Evolutionary conservation across 108 stramenopile species (phyloP).

Genomic region (Nitzschia sp.): DNA sequence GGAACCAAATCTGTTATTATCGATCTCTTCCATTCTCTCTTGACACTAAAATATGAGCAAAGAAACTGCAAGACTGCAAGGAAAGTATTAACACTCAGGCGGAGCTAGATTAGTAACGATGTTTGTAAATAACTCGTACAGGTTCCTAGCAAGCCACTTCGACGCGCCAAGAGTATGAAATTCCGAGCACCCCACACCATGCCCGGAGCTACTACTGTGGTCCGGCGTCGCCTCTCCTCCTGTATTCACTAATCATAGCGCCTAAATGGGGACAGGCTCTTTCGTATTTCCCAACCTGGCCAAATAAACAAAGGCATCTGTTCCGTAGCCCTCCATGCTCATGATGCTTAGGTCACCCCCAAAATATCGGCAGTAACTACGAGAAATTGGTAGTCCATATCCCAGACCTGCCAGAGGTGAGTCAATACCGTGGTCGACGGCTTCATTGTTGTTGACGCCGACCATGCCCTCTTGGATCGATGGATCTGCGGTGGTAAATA

Average conservation of each 20-base stretch:
- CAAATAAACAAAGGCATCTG: conserved; percentile 97
- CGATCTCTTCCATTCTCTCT: too few relatives aligned
- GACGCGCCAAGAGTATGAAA: too few relatives aligned
- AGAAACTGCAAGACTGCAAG: too few relatives aligned
- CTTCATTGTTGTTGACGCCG: conserved; percentile 43
- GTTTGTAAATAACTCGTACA: too few relatives aligned
- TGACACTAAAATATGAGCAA: too few relatives aligned
- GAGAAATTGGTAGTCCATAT: conserved; percentile 97
- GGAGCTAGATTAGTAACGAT: too few relatives aligned
- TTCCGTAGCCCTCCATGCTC: conserved; percentile 99
- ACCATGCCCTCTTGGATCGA: conserved; percentile 79
- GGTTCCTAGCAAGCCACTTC: too few relatives aligned
- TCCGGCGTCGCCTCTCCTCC: too few relatives aligned
- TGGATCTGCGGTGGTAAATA: conserved; percentile 89
- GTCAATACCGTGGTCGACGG: conserved; percentile 86
- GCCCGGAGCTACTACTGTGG: too few relatives aligned
- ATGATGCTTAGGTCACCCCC: conserved; percentile 97
- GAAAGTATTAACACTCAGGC: too few relatives aligned
- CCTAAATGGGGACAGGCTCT: conserved; percentile 84
- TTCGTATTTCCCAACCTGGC: conserved; percentile 77
- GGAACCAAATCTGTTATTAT: too few relatives aligned
- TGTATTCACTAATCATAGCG: not conserved
- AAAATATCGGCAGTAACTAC: conserved; percentile 97
- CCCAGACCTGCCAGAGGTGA: conserved; percentile 97
- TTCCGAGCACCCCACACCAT: too few relatives aligned